These are phyloP conservation scores for Pterulicium gracile DNA, from an alignment of 1,284 basidiomycete genomes.

Conservation along the genomic window DNA sequence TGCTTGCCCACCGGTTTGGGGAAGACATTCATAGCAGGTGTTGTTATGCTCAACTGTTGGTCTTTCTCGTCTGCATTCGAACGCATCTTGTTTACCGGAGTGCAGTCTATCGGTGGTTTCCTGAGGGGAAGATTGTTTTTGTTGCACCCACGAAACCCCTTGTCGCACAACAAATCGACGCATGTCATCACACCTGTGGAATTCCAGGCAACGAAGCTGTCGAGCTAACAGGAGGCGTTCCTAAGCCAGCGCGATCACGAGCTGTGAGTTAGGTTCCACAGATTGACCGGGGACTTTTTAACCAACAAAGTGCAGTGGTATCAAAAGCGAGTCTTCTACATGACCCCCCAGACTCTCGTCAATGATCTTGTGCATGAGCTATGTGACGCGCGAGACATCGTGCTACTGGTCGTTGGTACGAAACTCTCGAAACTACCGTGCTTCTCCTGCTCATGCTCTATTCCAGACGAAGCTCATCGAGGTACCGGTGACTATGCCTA, in stretches of 20 bases:
- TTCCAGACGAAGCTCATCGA: conserved; percentile 88
- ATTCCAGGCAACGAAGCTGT: conserved; percentile 83
- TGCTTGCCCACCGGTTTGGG: conserved; percentile 94
- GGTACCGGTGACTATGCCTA: conserved; percentile 93
- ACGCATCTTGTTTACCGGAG: conserved; percentile 2
- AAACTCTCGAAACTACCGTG: background rate
- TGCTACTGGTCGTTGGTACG: conserved; percentile 75
- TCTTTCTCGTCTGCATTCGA: conserved; percentile 7
- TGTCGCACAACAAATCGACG: conserved; percentile 90
- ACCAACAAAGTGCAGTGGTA: conserved; percentile 45
- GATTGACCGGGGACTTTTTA: conserved; percentile 1
- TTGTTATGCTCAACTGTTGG: conserved; percentile 91
- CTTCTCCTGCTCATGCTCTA: conserved; percentile 5
- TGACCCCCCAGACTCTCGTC: conserved; percentile 93
- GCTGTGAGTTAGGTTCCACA: conserved; percentile 37
- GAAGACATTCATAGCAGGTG: conserved; percentile 97
- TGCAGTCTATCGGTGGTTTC: conserved; percentile 87
- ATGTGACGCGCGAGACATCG: conserved; percentile 72
- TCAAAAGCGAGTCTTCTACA: conserved; percentile 89
- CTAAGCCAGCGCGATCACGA: conserved; percentile 37
- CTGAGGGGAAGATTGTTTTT: conserved; percentile 89
- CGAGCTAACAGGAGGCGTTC: conserved; percentile 77
- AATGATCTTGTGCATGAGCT: conserved; percentile 75
- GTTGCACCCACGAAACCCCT: conserved; percentile 94
- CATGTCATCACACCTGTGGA: conserved; percentile 90